phyloP scores from a whole-genome alignment of 2,329 filamentous ascomycete species.

The Diaporthe vexans region DNA sequence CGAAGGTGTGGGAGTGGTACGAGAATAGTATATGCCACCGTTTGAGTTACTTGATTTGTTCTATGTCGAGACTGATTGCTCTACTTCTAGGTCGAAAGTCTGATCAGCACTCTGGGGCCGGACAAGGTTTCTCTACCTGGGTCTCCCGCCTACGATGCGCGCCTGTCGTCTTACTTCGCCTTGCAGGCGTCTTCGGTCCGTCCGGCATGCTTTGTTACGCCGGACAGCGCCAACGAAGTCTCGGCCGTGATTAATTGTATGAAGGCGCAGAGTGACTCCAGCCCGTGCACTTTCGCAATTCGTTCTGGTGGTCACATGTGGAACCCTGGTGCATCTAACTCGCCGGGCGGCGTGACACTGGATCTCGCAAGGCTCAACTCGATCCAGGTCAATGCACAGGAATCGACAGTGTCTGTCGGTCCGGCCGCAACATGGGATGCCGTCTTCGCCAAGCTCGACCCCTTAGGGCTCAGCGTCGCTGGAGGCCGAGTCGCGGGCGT shows the following conservation, averaged over 20 bases:
- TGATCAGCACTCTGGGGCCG: background rate
- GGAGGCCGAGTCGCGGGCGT: constrained; percentile 41
- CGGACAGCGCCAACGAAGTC: constrained; percentile 17
- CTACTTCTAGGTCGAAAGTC: background rate
- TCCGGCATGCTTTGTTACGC: constrained; percentile 25
- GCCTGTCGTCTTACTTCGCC: constrained; percentile 24
- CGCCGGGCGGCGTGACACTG: constrained; percentile 19
- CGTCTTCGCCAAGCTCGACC: constrained; percentile 41
- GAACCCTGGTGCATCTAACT: constrained; percentile 9
- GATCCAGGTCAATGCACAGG: background rate
- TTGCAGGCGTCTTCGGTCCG: constrained; percentile 26
- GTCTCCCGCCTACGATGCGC: background rate
- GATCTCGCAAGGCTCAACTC: constrained; percentile 11
- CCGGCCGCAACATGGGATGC: constrained; percentile 36
- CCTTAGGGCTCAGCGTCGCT: constrained; percentile 38
- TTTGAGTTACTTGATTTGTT: too few relatives aligned
- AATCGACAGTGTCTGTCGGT: constrained; percentile 31
- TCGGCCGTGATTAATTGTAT: constrained; percentile 17
- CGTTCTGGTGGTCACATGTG: constrained; percentile 29
- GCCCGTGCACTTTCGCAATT: constrained; percentile 26
- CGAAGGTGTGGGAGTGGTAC: too few relatives aligned
- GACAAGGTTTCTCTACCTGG: constrained; percentile 13
- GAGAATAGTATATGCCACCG: too few relatives aligned
- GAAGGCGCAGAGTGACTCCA: background rate
- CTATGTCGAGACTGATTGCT: background rate